phyloP scores from a whole-genome alignment of 164 flowering plant genomes.

The Berberis vulgaris region DNA sequence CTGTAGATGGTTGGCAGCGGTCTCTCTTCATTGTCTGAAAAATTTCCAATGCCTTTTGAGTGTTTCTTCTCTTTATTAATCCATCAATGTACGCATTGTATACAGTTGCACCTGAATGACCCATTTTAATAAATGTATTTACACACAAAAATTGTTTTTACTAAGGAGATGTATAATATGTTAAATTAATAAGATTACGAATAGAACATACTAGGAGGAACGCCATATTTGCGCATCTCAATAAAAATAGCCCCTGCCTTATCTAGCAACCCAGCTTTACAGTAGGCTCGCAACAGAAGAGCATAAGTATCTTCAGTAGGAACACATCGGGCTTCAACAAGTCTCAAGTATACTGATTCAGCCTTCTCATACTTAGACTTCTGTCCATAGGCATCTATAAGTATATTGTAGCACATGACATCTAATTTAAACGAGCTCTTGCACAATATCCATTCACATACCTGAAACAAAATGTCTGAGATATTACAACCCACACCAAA shows the following conservation, averaged over 20 bases:
- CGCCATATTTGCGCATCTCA: conserved; percentile 55
- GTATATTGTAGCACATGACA: conserved; percentile 75
- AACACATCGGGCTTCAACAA: conserved; percentile 51
- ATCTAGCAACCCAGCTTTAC: conserved; percentile 42
- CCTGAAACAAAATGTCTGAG: conserved; percentile 26
- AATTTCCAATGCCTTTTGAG: conserved; percentile 54
- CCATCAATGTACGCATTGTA: conserved; percentile 86
- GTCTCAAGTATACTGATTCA: conserved; percentile 50
- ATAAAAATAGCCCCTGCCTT: conserved; percentile 73
- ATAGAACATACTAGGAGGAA: conserved; percentile 48
- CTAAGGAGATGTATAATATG: too few species aligned
- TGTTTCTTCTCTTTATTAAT: conserved; percentile 50
- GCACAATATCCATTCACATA: conserved; percentile 71
- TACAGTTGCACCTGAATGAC: conserved; percentile 53
- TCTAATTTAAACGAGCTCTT: conserved; percentile 70
- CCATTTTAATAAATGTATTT: neutral
- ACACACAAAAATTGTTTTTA: neutral
- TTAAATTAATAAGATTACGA: too few species aligned
- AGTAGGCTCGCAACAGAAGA: conserved; percentile 64
- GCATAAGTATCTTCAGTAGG: conserved; percentile 92
- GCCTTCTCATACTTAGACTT: conserved; percentile 47
- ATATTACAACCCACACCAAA: neutral
- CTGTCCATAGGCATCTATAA: conserved; percentile 79
- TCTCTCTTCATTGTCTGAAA: conserved; percentile 77
- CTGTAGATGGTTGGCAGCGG: conserved; percentile 53